Evolutionary conservation across 1,284 basidiomycete species (phyloP), one percentile per base, ranked within the genome.

Genomic region (Pseudozyma sp.): DNA sequence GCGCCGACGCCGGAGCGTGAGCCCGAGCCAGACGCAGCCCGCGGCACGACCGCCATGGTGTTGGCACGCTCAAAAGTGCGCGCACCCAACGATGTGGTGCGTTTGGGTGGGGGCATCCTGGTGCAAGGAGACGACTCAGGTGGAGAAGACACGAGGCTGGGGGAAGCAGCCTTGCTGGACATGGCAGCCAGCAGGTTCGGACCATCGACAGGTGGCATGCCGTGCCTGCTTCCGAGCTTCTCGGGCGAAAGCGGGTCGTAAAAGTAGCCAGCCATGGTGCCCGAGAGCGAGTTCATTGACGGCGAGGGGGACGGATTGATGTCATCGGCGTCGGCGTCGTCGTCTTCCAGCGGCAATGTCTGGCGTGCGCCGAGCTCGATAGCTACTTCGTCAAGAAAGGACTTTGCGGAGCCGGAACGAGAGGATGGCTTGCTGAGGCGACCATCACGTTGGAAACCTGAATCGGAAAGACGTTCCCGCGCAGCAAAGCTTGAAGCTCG

Each of bases 231-330:
- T 8, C 31, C 64, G 19, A 57, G 58, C 62, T 75, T 72, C 44
- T 81, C 68, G 14, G 81, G 81, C 11, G 80, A 81, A 40, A 78
- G 47, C 1, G 81, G 81, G 31, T 81, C 68, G 56, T 68, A 80
- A 50, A 82, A 82, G 67, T 79, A 82, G 56, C 57, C 68, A 16
- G 71, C 78, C 57, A 82, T 77, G 42, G 67, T 52, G 4, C 68
- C 74, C 2, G 62, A 56, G 7, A 60, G 11, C 11, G 67, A 69
- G 10, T 47, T 46, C 67, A 69, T 69, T 1, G 77, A 68, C 2
- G 78, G 66, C 4, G 72, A 68, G 6, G 78, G 77, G 7, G 77
- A 75, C 24, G 69, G 76, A 10, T 74, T 62, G 51, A 52, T 49
- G 39, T 64, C 59, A 10, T 53, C 33, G 29, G 30, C 52, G 14